Evolutionary conservation across 257 asterid genomes (phyloP).

Genomic region (Lavandula angustifolia): DNA sequence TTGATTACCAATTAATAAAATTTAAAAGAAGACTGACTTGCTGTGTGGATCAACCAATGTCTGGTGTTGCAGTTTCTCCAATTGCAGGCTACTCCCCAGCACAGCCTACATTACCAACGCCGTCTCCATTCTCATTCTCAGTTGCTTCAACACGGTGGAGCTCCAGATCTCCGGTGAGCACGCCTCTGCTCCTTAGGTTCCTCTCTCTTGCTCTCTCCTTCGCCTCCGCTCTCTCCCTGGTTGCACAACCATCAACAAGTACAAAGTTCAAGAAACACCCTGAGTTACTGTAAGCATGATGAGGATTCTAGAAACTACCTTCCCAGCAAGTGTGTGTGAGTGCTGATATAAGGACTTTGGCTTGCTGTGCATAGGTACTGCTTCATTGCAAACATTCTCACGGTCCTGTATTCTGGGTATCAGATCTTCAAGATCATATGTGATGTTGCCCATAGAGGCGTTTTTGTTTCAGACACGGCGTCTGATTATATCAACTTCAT

Average conservation of each 20-base stretch:
- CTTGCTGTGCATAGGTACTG: constrained; percentile 19
- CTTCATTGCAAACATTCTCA: constrained; percentile 14
- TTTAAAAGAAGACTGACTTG: not conserved
- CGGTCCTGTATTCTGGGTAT: constrained; percentile 9
- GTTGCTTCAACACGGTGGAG: constrained; percentile 30
- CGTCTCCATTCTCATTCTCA: constrained; percentile 31
- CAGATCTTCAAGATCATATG: constrained; percentile 28
- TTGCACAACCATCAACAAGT: constrained; percentile 10
- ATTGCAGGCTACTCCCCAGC: constrained; percentile 23
- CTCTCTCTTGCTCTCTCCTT: constrained; percentile 25
- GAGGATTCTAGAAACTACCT: not conserved
- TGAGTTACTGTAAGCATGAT: constrained; percentile 27
- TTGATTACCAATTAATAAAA: constrained; percentile 8
- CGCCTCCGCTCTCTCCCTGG: constrained; percentile 24
- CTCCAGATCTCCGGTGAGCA: constrained; percentile 19
- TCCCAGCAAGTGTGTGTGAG: not conserved
- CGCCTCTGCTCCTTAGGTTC: constrained; percentile 21
- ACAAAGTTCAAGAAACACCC: constrained; percentile 21
- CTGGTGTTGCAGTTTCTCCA: constrained; percentile 22
- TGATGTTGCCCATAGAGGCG: constrained; percentile 42
- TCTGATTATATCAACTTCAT: constrained; percentile 70
- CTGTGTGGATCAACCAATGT: constrained; percentile 23
- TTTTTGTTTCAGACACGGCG: constrained; percentile 54
- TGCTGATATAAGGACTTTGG: not conserved
- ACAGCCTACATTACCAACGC: constrained; percentile 27